phyloP scores from a whole-genome alignment of 192 early-diverging fungal species.

The Phlyctochytrium planicorne region DNA sequence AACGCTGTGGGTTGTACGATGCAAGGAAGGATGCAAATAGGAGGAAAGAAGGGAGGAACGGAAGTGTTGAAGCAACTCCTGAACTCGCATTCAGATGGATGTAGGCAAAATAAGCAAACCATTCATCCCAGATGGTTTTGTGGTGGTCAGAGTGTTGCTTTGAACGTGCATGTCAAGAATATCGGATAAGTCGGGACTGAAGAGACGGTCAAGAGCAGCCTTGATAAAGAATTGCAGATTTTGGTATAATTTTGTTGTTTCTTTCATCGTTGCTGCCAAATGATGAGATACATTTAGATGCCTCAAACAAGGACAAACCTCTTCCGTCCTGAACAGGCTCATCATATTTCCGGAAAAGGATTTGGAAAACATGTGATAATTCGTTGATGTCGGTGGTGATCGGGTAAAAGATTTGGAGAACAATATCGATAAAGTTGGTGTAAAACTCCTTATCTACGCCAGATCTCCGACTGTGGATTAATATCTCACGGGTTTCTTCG shows the following conservation, averaged over 20 bases:
- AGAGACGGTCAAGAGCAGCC: constrained; percentile 26
- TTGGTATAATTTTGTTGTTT: constrained; percentile 74
- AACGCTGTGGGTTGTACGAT: constrained; percentile 85
- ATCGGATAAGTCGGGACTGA: background rate
- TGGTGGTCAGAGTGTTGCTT: background rate
- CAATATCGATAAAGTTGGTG: constrained; percentile 70
- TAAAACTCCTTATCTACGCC: constrained; percentile 66
- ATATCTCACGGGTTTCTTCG: constrained; percentile 67
- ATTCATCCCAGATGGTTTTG: too few relatives aligned
- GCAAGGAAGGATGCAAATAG: constrained; percentile 88
- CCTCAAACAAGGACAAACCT: constrained; percentile 57
- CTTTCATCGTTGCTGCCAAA: constrained; percentile 59
- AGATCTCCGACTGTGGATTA: constrained; percentile 64
- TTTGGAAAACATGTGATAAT: constrained; percentile 73
- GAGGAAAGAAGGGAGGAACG: constrained; percentile 77
- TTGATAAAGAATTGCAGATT: constrained; percentile 78
- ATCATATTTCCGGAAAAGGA: constrained; percentile 85
- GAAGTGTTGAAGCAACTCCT: background rate
- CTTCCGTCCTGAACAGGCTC: constrained; percentile 77
- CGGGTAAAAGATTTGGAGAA: constrained; percentile 78
- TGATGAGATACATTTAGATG: too few relatives aligned
- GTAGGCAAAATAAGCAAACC: too few relatives aligned
- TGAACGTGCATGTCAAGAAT: background rate
- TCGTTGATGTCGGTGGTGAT: constrained; percentile 86
- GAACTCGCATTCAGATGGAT: too few relatives aligned